Evolutionary conservation across 2,329 filamentous ascomycete species (phyloP), one percentile per base, ranked within the genome.

Genomic region (Trichoderma simmonsii): DNA sequence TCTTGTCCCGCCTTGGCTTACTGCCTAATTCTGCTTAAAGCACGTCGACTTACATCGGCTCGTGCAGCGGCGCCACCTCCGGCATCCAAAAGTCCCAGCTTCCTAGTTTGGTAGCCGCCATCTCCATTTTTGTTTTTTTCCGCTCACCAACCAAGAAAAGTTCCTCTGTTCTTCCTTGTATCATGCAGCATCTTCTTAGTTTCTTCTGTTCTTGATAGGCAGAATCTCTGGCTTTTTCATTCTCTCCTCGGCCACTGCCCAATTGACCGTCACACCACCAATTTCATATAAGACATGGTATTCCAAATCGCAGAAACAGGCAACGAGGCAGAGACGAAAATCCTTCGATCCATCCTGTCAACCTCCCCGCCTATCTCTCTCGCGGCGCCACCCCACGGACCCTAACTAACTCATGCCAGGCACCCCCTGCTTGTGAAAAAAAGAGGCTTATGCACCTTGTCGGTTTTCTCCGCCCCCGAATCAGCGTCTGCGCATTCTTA

Each of bases 61-160:
- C 39, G n/a, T 6, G 1, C 34, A 36, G 3, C 28, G 30, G 56
- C 56, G 56, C 66, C 66, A 69, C 59, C 59, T 64, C 61, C 60
- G 60, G 68, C 68, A 43, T 64, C 24, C 60, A 70, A 70, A 70
- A 70, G 67, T 64, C 43, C 68, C 59, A 70, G 60, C 67, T 71
- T 71, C 68, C 68, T 71, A 63, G 60, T 71, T 24, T 7, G 60
- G 67, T 4, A 59, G 21, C 26, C 7, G 18, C 8, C n/a, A n/a
- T n/a, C n/a, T n/a, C n/a, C n/a, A n/a, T n/a, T n/a, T n/a, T n/a
- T n/a, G n/a, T n/a, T n/a, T n/a, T n/a, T n/a, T n/a, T n/a, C n/a
- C n/a, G n/a, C n/a, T n/a, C n/a, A n/a, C n/a, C n/a, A n/a, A n/a
- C n/a, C n/a, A n/a, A n/a, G n/a, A 51, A 54, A 54, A 51, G n/a